Conservation (phyloP, 257 asterid genomes). For the Rauvolfia tetraphylla region DNA sequence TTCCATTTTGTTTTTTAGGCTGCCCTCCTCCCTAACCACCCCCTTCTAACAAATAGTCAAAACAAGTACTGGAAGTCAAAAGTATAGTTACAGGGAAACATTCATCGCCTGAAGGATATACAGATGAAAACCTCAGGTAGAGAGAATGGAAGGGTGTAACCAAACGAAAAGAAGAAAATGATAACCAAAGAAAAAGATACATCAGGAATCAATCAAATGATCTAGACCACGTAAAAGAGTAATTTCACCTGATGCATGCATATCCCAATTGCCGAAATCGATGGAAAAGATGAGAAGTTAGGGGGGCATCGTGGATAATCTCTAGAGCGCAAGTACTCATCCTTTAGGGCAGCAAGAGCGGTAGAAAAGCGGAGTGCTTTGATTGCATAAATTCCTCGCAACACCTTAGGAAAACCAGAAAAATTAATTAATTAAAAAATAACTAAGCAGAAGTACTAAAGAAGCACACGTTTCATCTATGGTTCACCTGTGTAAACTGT, state of each 20-base stretch:
- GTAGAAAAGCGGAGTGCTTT: slow-evolving; percentile 98
- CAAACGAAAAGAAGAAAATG: neutral
- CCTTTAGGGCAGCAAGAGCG: slow-evolving; percentile 90
- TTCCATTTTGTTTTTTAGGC: neutral
- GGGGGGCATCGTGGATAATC: slow-evolving; percentile 99
- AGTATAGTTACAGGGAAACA: neutral
- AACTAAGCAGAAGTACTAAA: slow-evolving; percentile 4
- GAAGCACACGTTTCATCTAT: slow-evolving; percentile 7
- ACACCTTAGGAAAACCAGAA: slow-evolving; percentile 54
- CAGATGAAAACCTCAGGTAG: neutral
- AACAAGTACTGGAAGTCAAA: neutral
- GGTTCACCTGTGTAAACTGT: slow-evolving; percentile 85
- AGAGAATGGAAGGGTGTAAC: neutral
- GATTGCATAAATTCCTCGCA: slow-evolving; percentile 89
- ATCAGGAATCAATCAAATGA: neutral
- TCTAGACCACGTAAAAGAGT: neutral
- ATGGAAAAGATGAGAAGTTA: slow-evolving; percentile 92
- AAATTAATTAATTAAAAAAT: slow-evolving; percentile 16
- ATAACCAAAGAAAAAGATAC: neutral
- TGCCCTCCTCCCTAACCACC: neutral
- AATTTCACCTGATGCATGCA: slow-evolving; percentile 80
- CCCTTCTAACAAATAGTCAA: neutral
- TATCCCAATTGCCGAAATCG: slow-evolving; percentile 98
- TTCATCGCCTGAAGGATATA: neutral
- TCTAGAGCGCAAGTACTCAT: slow-evolving; percentile 92